Evolutionary conservation across 768 basidiomycete species (phyloP), one percentile per base, ranked within the genome.

Genomic region (Rhodotorula diobovata): DNA sequence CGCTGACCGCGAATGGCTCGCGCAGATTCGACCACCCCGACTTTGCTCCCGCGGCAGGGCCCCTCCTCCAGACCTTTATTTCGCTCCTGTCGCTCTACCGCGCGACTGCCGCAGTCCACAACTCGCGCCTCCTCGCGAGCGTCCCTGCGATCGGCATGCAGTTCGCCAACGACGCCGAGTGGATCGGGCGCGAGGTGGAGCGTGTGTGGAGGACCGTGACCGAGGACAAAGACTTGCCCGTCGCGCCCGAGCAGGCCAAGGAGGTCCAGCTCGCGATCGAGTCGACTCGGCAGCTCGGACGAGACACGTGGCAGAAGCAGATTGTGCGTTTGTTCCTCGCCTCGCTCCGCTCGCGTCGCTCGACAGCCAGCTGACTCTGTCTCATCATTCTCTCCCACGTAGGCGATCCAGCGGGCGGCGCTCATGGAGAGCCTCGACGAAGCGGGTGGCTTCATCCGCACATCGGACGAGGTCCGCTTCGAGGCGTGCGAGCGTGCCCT

Each of bases 111-210:
- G 81, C 81, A 18, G 74, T 80, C 2, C 77, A 78, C 34, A 81
- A 80, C 56, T 67, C 77, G n/a, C 53, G 71, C 1, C 73, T 81
- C 28, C 70, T 75, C 53, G 46, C 61, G 25, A 71, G 60, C 63
- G 80, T 81, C 14, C 82, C 82, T 1, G 79, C 80, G 12, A 66
- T 83, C 30, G 80, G 80, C 0, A 81, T 83, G 79, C 83, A 83
- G 70, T 79, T 81, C 67, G 77, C 78, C 48, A 83, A 83, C 76
- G 83, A 83, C 58, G 77, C 76, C 41, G 61, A 75, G 1, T 79
- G 80, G 73, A 77, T 83, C 14, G 77, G 81, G 0, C 48, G 55
- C 5, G 70, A 77, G 32, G 74, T 78, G 9, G 63, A 66, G 21
- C 56, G 62, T 9, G 35, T 67, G 12, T 77, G 58, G 63, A 57